phyloP scores from a whole-genome alignment of 805 yeast species.

The Kluyveromyces starmeri region DNA sequence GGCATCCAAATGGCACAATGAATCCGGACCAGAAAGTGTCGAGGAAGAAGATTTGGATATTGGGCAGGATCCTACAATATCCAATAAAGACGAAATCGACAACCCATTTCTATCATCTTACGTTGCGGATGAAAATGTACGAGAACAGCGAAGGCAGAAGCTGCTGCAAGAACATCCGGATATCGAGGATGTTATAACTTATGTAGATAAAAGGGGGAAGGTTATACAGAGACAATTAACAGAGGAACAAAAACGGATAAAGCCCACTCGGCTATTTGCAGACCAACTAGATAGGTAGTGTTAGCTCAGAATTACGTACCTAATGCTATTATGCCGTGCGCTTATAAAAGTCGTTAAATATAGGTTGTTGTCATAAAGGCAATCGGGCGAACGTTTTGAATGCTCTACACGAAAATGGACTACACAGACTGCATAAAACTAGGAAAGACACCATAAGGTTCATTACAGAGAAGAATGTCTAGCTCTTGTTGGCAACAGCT shows the following conservation, averaged over 20 bases:
- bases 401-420: no score
- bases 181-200: conserved; percentile 20
- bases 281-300: conserved; percentile 12
- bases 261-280: conserved; percentile 26
- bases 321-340: no score
- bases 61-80: conserved; percentile 18
- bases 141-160: conserved; percentile 10
- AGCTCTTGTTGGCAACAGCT: conserved; percentile 1
- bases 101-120: conserved; percentile 16
- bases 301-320: no score
- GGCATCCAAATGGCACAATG: conserved; percentile 29
- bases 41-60: conserved; percentile 11
- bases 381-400: no score
- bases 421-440: not conserved
- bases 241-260: conserved; percentile 17
- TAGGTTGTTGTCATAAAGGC: no score
- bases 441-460: not conserved
- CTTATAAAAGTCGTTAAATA: no score
- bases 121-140: conserved; percentile 9
- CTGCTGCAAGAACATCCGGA: conserved; percentile 15
- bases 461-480: not conserved
- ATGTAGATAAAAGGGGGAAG: conserved; percentile 30
- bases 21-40: conserved; percentile 13
- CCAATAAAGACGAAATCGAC: not conserved
- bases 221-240: conserved; percentile 18